Evolutionary conservation across 192 early-diverging fungal genomes (phyloP).

Genomic region (Dissophora ornata): DNA sequence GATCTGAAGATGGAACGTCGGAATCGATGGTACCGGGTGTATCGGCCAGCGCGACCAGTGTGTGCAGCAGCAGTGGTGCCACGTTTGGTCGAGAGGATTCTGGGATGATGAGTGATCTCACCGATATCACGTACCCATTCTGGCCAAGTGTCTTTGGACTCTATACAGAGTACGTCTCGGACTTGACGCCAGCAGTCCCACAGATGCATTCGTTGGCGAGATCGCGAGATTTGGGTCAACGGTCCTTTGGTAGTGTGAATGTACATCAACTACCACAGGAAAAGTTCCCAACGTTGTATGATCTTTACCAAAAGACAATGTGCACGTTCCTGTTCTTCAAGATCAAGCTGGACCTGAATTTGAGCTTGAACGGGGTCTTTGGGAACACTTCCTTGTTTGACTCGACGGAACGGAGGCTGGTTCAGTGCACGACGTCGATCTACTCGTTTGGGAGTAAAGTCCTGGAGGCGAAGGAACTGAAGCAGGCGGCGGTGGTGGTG

Average conservation of each 20-base stretch:
- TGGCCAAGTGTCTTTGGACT: conserved; percentile 52
- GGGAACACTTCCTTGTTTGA: conserved; percentile 64
- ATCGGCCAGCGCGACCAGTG: too few species aligned
- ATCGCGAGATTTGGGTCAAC: conserved; percentile 38
- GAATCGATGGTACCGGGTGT: conserved; percentile 13
- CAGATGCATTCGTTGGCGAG: conserved; percentile 43
- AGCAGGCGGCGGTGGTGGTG: conserved; percentile 58
- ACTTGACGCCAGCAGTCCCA: conserved; percentile 16
- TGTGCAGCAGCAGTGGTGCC: neutral
- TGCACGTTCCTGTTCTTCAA: conserved; percentile 51
- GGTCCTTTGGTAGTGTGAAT: conserved; percentile 42
- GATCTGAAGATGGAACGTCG: conserved; percentile 17
- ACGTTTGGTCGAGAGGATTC: conserved; percentile 22
- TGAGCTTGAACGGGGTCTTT: conserved; percentile 55
- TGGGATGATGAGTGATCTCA: conserved; percentile 14
- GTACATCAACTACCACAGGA: conserved; percentile 46
- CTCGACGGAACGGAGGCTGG: conserved; percentile 57
- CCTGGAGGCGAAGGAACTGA: conserved; percentile 61
- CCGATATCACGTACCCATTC: conserved; percentile 40
- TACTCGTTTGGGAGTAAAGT: conserved; percentile 64
- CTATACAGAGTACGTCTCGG: conserved; percentile 45
- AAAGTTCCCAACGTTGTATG: conserved; percentile 49
- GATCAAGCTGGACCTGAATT: conserved; percentile 63
- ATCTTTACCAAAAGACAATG: conserved; percentile 53
- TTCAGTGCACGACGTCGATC: conserved; percentile 64